Evolutionary conservation across 768 basidiomycete species (phyloP).

Genomic region (Cystobasidiopsis lactophilus): DNA sequence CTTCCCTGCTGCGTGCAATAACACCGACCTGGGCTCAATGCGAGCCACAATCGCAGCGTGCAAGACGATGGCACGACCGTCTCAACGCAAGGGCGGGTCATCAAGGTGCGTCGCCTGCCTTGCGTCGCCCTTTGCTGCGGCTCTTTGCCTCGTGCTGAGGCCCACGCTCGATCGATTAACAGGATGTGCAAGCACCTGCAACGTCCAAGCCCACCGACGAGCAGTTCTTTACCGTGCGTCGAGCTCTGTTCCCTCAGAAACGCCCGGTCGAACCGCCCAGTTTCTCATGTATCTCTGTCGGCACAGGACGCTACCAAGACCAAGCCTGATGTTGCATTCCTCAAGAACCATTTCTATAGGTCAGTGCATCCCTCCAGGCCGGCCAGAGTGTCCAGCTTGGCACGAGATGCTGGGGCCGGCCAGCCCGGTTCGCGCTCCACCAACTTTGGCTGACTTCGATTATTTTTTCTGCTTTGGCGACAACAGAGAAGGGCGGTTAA

Average conservation of each 20-base stretch:
- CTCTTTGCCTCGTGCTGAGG: too few relatives aligned
- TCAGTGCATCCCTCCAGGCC: slow-evolving; percentile 34
- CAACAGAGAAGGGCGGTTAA: slow-evolving; percentile 8
- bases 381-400: too few relatives aligned
- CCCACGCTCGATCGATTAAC: too few relatives aligned
- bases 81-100: slow-evolving; percentile 80
- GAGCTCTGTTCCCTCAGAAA: not conserved
- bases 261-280: slow-evolving; percentile 12
- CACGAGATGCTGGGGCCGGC: too few relatives aligned
- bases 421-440: too few relatives aligned
- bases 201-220: slow-evolving; percentile 75
- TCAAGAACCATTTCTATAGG: slow-evolving; percentile 98
- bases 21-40: too few relatives aligned
- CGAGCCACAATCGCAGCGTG: not conserved
- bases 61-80: slow-evolving; percentile 69
- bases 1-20: too few relatives aligned
- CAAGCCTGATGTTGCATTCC: slow-evolving; percentile 83
- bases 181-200: slow-evolving; percentile 92
- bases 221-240: slow-evolving; percentile 57
- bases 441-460: too few relatives aligned
- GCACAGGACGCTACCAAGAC: slow-evolving; percentile 39
- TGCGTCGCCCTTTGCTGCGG: not conserved
- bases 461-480: not conserved
- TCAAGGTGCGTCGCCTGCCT: slow-evolving; percentile 32
- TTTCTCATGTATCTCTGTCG: too few relatives aligned